phyloP scores from a whole-genome alignment of 805 yeast species.

The Candida insectalens region DNA sequence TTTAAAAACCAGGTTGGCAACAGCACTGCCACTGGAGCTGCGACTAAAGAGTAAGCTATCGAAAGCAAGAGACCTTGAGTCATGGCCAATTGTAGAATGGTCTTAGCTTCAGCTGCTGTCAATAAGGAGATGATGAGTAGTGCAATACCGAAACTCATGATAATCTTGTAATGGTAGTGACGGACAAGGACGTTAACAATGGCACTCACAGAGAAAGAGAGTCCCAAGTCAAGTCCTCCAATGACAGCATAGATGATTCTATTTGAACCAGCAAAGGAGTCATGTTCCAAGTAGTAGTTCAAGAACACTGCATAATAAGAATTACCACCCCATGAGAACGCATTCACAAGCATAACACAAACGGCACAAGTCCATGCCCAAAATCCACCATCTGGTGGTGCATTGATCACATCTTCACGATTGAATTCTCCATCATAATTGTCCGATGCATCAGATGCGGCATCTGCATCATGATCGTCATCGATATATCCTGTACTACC shows the following conservation, averaged over 20 bases:
- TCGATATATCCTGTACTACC: neutral
- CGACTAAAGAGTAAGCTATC: slow-evolving; percentile 32
- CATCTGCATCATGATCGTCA: slow-evolving; percentile 1
- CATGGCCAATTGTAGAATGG: slow-evolving; percentile 34
- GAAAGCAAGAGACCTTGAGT: slow-evolving; percentile 39
- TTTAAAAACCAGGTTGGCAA: slow-evolving; percentile 43
- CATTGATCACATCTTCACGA: slow-evolving; percentile 15
- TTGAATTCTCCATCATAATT: slow-evolving; percentile 25
- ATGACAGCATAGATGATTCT: slow-evolving; percentile 43
- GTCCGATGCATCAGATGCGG: neutral
- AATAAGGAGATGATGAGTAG: slow-evolving; percentile 31
- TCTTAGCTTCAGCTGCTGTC: slow-evolving; percentile 34
- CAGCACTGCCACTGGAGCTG: slow-evolving; percentile 24
- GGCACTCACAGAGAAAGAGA: slow-evolving; percentile 58
- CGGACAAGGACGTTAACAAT: slow-evolving; percentile 36
- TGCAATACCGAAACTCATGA: slow-evolving; percentile 33
- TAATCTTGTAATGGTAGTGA: slow-evolving; percentile 37
- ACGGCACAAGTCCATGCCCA: slow-evolving; percentile 41
- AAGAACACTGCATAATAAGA: slow-evolving; percentile 47
- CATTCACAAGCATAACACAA: slow-evolving; percentile 22
- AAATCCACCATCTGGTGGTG: slow-evolving; percentile 34
- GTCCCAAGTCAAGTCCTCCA: slow-evolving; percentile 42
- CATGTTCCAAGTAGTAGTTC: slow-evolving; percentile 32
- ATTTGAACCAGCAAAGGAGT: slow-evolving; percentile 38
- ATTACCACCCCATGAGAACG: slow-evolving; percentile 47